Evolutionary conservation across 2,329 filamentous ascomycete genomes (phyloP).

Genomic region (Clarireedia hainanense): DNA sequence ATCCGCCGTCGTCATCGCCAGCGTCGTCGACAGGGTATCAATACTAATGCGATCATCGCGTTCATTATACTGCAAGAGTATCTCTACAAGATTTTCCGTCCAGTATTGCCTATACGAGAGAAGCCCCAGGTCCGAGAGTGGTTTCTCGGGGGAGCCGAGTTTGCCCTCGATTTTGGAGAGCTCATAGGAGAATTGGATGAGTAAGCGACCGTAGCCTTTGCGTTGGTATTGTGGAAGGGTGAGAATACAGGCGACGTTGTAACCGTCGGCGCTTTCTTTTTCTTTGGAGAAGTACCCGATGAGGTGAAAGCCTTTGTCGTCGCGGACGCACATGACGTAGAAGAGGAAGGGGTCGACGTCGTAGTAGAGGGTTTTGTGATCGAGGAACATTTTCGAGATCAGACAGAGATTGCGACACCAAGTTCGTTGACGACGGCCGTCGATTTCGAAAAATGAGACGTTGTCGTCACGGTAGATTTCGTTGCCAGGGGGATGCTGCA

Average conservation of each 20-base stretch:
- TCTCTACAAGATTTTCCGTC: slow-evolving; percentile 87
- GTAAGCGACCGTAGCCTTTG: slow-evolving; percentile 82
- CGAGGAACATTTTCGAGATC: slow-evolving; percentile 90
- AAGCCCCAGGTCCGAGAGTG: slow-evolving; percentile 85
- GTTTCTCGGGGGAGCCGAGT: slow-evolving; percentile 93
- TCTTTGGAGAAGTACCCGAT: slow-evolving; percentile 99
- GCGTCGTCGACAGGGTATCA: slow-evolving; percentile 68
- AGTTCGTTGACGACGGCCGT: slow-evolving; percentile 85
- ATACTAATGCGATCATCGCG: slow-evolving; percentile 69
- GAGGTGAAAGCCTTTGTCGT: slow-evolving; percentile 84
- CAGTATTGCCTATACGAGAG: slow-evolving; percentile 95
- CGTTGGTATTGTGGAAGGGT: slow-evolving; percentile 94
- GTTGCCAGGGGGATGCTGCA: slow-evolving; percentile 91
- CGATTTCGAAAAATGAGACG: slow-evolving; percentile 95
- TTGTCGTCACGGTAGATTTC: slow-evolving; percentile 95
- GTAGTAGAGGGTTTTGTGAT: slow-evolving; percentile 98
- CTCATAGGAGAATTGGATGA: slow-evolving; percentile 97
- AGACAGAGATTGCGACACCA: slow-evolving; percentile 96
- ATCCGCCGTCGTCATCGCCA: slow-evolving; percentile 96
- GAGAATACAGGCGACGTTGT: slow-evolving; percentile 97
- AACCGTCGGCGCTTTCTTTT: slow-evolving; percentile 92
- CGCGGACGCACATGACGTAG: slow-evolving; percentile 91
- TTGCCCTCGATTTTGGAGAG: slow-evolving; percentile 92
- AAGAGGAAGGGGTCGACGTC: slow-evolving; percentile 99
- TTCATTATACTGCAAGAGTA: slow-evolving; percentile 68